Conservation (phyloP, 495 filamentous ascomycete species). For the Cercophora scortea region DNA sequence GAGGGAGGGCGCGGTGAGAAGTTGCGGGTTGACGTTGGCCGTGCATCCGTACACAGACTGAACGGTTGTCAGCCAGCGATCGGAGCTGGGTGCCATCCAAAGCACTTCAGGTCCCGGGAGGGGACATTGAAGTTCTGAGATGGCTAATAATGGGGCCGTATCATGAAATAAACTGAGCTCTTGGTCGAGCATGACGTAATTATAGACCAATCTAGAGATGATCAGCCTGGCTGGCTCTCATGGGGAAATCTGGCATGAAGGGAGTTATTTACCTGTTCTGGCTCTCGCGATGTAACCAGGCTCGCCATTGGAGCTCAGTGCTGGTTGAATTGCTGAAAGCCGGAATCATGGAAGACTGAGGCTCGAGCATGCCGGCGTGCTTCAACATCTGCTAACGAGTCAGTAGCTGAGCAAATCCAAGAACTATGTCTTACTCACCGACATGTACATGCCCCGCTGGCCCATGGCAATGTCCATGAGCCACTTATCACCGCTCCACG, state of each 20-base stretch:
- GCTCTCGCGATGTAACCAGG: slow-evolving; percentile 51
- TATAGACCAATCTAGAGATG: slow-evolving; percentile 48
- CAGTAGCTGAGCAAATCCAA: no score
- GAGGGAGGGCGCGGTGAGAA: slow-evolving; percentile 29
- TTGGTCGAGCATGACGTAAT: slow-evolving; percentile 60
- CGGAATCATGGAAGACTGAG: slow-evolving; percentile 28
- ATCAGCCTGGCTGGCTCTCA: neutral
- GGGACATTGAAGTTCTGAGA: slow-evolving; percentile 49
- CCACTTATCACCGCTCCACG: slow-evolving; percentile 64
- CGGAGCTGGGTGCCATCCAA: slow-evolving; percentile 37
- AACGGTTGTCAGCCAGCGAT: slow-evolving; percentile 41
- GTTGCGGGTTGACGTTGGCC: slow-evolving; percentile 27
- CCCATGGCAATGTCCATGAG: slow-evolving; percentile 65
- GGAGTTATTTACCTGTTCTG: slow-evolving; percentile 41
- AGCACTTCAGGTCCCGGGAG: slow-evolving; percentile 49
- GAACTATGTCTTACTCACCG: slow-evolving; percentile 32
- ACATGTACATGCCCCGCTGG: slow-evolving; percentile 59
- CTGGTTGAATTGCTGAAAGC: slow-evolving; percentile 22
- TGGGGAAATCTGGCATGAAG: slow-evolving; percentile 1
- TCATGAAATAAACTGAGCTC: slow-evolving; percentile 59
- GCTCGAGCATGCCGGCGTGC: slow-evolving; percentile 43
- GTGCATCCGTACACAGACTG: slow-evolving; percentile 38
- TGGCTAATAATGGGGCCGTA: slow-evolving; percentile 45
- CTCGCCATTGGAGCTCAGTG: slow-evolving; percentile 45
- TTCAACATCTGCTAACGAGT: slow-evolving; percentile 41